phyloP scores from a whole-genome alignment of 495 filamentous ascomycete species.

The Aspergillus taichungensis region DNA sequence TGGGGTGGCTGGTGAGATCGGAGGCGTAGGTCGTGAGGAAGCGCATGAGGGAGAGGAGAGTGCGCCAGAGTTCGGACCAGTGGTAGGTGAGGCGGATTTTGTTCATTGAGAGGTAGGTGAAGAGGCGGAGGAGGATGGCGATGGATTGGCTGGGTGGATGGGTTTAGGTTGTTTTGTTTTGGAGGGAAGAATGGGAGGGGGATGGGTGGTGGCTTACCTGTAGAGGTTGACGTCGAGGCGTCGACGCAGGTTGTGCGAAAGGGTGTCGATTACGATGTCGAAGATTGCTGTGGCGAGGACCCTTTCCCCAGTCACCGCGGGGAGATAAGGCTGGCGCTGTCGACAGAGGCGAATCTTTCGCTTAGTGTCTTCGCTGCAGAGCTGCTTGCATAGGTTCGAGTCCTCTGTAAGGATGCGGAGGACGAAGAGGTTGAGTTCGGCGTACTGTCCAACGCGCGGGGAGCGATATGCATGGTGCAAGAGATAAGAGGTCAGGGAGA shows the following conservation, averaged over 20 bases:
- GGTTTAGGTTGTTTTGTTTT: slow-evolving; percentile 1
- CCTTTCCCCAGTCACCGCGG: slow-evolving; percentile 60
- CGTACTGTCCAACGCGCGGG: slow-evolving; percentile 64
- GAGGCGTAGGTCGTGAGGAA: slow-evolving; percentile 80
- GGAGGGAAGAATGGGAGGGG: not conserved
- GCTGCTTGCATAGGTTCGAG: slow-evolving; percentile 67
- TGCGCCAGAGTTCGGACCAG: slow-evolving; percentile 93
- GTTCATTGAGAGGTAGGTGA: slow-evolving; percentile 74
- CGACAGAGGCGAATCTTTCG: slow-evolving; percentile 74
- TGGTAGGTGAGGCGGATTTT: slow-evolving; percentile 76
- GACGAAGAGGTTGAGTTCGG: slow-evolving; percentile 71
- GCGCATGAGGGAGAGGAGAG: slow-evolving; percentile 77
- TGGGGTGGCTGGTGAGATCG: slow-evolving; percentile 56
- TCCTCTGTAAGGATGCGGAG: slow-evolving; percentile 87
- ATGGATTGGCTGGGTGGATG: slow-evolving; percentile 38
- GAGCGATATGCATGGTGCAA: slow-evolving; percentile 90
- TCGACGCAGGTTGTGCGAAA: slow-evolving; percentile 88
- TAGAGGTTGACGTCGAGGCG: slow-evolving; percentile 81
- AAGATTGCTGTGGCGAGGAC: slow-evolving; percentile 65
- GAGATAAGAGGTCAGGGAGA: slow-evolving; percentile 87
- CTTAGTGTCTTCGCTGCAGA: slow-evolving; percentile 75
- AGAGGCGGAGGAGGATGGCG: slow-evolving; percentile 69
- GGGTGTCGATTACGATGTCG: slow-evolving; percentile 78
- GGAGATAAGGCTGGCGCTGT: slow-evolving; percentile 83
- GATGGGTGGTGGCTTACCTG: slow-evolving; percentile 35